A percentile compares a stretch with the other conserved stretches of the same genome.
Conservation (phyloP, 768 basidiomycete genomes). For the Agrocybe pediades region DNA sequence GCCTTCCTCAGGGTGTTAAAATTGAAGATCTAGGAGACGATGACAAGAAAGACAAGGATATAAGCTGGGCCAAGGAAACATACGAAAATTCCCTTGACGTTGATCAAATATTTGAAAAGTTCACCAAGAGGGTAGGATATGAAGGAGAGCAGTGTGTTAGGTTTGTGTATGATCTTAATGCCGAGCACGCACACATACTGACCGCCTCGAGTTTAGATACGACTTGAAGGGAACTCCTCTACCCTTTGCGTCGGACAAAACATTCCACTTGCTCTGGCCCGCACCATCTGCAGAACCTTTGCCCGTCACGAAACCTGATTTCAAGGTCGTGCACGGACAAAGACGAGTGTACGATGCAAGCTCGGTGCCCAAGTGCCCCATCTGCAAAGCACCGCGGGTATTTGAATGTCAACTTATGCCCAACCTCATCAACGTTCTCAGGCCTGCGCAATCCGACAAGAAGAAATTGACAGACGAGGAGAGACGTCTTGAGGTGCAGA, state of each 20-base stretch:
- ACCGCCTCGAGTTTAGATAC: conserved; percentile 53
- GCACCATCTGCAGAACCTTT: conserved; percentile 42
- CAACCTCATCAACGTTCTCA: conserved; percentile 81
- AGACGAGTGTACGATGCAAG: conserved; percentile 58
- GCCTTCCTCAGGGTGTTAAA: conserved; percentile 42
- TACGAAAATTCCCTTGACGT: conserved; percentile 82
- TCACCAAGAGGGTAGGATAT: conserved; percentile 68
- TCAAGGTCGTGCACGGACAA: conserved; percentile 50
- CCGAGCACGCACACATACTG: background rate
- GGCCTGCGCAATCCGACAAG: conserved; percentile 23
- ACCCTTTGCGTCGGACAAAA: conserved; percentile 78
- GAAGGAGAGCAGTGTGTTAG: conserved; percentile 87
- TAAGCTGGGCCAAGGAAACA: conserved; percentile 66
- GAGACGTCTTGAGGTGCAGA: conserved; percentile 61
- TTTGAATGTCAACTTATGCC: conserved; percentile 98
- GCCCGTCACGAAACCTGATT: conserved; percentile 62
- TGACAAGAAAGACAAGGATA: conserved; percentile 26
- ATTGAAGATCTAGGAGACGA: conserved; percentile 39
- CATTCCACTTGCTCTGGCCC: conserved; percentile 78
- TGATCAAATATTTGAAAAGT: conserved; percentile 87
- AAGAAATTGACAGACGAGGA: conserved; percentile 63
- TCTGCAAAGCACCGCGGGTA: conserved; percentile 65
- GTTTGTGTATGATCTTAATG: conserved; percentile 43
- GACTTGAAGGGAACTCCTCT: conserved; percentile 85
- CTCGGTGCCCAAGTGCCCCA: conserved; percentile 62